These are phyloP conservation scores for Mycena indigotica DNA, from an alignment of 768 basidiomycete genomes.

Conservation along the genomic window DNA sequence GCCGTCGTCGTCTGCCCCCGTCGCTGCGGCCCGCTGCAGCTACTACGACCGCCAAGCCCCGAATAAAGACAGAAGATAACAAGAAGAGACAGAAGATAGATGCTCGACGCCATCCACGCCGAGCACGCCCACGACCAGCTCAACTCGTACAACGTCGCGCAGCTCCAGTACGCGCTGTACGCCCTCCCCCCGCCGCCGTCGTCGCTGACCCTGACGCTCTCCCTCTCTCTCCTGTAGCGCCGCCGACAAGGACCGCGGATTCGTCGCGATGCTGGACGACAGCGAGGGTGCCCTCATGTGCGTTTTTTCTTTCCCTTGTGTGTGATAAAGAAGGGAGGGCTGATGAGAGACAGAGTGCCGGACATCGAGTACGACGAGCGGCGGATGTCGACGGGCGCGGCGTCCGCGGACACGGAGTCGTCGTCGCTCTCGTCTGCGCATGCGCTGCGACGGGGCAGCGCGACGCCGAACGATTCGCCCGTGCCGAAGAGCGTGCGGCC, in stretches of 20 bases:
- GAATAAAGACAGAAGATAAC: too few relatives aligned
- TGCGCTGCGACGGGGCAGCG: constrained; percentile 24
- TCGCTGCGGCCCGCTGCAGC: too few relatives aligned
- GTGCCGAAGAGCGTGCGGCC: constrained; percentile 53
- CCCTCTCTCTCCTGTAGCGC: constrained; percentile 6
- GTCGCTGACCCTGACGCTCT: constrained; percentile 13
- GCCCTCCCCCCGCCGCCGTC: constrained; percentile 2
- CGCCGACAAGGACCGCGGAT: constrained; percentile 22
- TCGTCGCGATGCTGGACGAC: constrained; percentile 25
- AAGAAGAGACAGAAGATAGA: too few relatives aligned
- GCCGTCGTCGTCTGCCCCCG: constrained; percentile 16
- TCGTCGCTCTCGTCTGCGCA: constrained; percentile 65
- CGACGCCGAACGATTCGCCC: constrained; percentile 58
- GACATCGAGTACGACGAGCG: constrained; percentile 62
- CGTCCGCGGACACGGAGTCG: constrained; percentile 71
- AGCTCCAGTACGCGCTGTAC: constrained; percentile 63
- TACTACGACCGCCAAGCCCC: too few relatives aligned
- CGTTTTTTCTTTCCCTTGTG: constrained; percentile 25
- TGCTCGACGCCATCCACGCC: constrained; percentile 65
- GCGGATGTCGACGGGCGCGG: constrained; percentile 79
- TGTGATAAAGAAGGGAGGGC: constrained; percentile 7
- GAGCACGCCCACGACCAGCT: constrained; percentile 47
- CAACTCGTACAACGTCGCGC: constrained; percentile 62
- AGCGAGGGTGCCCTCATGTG: constrained; percentile 46
- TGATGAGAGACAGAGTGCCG: constrained; percentile 34